Conservation (phyloP, 192 early-diverging fungal species). For the Martensiomyces pterosporus region DNA sequence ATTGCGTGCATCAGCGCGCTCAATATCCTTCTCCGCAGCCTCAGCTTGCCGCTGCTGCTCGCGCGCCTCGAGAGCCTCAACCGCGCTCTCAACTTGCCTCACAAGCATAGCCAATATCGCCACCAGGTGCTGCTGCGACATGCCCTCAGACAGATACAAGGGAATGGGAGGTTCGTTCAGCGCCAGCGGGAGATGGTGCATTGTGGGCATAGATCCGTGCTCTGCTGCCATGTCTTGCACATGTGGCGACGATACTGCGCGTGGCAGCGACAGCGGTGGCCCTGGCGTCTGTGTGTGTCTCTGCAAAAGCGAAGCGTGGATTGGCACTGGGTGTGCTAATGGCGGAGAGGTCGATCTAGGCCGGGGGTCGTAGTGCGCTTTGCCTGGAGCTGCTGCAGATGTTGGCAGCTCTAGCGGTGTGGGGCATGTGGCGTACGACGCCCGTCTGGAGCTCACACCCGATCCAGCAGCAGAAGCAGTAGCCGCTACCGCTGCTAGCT, state of each 20-base stretch:
- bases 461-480: too few relatives aligned
- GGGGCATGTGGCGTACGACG: too few relatives aligned
- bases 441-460: too few relatives aligned
- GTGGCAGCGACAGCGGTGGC: conserved; percentile 8
- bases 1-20: conserved; percentile 7
- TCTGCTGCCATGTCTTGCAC: too few relatives aligned
- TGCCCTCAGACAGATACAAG: conserved; percentile 39
- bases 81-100: conserved; percentile 40
- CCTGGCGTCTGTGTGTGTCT: conserved; percentile 35
- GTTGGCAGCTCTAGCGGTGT: too few relatives aligned
- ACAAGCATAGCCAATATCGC: conserved; percentile 40
- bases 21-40: neutral
- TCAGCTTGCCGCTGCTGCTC: too few relatives aligned
- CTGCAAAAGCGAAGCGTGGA: conserved; percentile 12
- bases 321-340: conserved; percentile 11
- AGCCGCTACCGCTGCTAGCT: too few relatives aligned
- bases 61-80: conserved; percentile 24
- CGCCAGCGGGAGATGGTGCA: conserved; percentile 21
- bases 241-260: too few relatives aligned
- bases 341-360: conserved; percentile 28
- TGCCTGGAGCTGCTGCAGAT: too few relatives aligned
- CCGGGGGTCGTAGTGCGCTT: conserved; percentile 8
- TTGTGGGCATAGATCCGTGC: too few relatives aligned
- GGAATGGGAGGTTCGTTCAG: conserved; percentile 47
- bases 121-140: conserved; percentile 37